Evolutionary conservation across 1,284 basidiomycete genomes (phyloP), one percentile per base, ranked within the genome.

Genomic region (Malassezia vespertilionis): DNA sequence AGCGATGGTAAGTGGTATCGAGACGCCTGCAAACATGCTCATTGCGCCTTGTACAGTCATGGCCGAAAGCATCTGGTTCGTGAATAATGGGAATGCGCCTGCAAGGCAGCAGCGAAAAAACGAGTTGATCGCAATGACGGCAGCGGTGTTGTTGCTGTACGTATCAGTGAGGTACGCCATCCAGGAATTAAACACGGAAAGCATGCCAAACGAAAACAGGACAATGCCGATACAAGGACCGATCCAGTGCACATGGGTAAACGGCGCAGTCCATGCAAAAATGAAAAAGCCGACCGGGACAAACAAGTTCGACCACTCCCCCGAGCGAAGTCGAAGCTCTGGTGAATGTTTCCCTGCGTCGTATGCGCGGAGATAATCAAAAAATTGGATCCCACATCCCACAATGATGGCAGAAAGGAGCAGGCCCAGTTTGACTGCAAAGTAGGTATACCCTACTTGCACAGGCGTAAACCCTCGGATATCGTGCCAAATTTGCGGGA

Each of bases 21-120:
- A 37, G 5, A 57, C 20, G 10, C 53, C 53, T 12, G 40, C 53
- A 35, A 57, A 49, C 35, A 57, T 35, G 33, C 40, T 44, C 33
- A 49, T 45, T 14, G 53, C 44, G 21, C 53, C 53, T 39, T 57
- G 56, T n/a, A 54, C 41, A 0, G 56, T 55, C 48, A 57, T 52
- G 14, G 22, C 31, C 6, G 30, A 7, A 18, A 50, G 32, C 55
- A 59, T 57, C 21, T 48, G 39, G 6, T 11, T 21, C 20, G 44
- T 54, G 32, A 58, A 53, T 2, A 58, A 38, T 9, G 57, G 57
- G 22, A 56, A 58, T 15, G 42, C 35, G 17, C 46, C 47, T 11
- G 46, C 57, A 8, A 58, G n/a, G 17, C 35, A 17, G 17, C 38
- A 46, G 12, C 56, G 44, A 5, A 37, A 32, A 17, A 52, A 46